Base-by-base conservation (phyloP, 176 grass and related monocot genomes). In the Elymus sibiricus region DNA sequence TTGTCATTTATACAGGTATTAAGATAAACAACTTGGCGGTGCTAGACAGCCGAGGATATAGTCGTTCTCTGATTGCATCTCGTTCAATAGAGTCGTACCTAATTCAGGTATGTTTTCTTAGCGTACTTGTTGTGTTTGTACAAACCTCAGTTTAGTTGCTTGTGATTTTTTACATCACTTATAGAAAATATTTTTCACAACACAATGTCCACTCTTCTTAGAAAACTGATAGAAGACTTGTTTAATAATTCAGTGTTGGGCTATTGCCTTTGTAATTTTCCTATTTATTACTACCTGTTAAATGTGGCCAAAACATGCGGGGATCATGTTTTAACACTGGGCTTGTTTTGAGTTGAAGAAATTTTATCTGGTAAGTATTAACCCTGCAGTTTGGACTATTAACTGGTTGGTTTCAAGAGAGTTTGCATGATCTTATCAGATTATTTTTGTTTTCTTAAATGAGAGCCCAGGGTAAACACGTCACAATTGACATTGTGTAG, bases 21-120 rank as follows among this genome's bases (percentile, higher is more conserved):
- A 98, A 98, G 84, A 94, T 98, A 82, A 98, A 95, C 83, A 94
- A 93, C 78, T 89, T 98, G 78, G 76, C 39, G 66, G 71, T 92
- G 70, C 86, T 98, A 88, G 93, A 98, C 86, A 92, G 62, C 58
- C 81, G 34, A 67, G 95, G 95, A 21, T 88, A 86, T 79, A 94
- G 95, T 62, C 91, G 95, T 40, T 92, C 93, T 34, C 74, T 90
- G 75, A 90, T 98, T 89, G 95, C 95, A 34, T 89, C 91, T 34
- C 95, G 86, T 86, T 85, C 95, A 88, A 92, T 98, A 85, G 95
- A 98, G 76, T 94, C 95, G 78, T 98, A 98, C 70, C 89, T 98
- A 69, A 95, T 98, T 86, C 95, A 98, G 95, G 95, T 98, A 58
- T 74, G 49, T 51, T 31, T 79, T 74, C 12, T 39, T n/a, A 42